These are phyloP conservation scores for Corymbia citriodora DNA, from an alignment of 441 rosid genomes.

Conservation along the genomic window DNA sequence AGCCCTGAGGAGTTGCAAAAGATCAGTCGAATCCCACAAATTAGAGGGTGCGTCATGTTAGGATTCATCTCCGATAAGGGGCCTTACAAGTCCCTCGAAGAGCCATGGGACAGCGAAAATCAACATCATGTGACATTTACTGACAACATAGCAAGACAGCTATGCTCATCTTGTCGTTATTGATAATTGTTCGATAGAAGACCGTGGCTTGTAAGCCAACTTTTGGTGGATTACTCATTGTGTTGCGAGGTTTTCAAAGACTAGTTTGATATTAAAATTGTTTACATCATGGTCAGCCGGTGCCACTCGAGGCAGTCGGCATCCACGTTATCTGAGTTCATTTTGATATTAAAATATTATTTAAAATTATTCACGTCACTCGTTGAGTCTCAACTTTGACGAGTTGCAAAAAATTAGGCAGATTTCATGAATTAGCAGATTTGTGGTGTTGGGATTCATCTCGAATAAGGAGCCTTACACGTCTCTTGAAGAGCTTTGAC, in stretches of 20 bases:
- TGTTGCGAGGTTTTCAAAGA: background rate
- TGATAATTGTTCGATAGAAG: background rate
- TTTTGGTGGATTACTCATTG: background rate
- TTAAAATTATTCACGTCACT: accelerated
- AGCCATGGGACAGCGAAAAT: conserved; percentile 50
- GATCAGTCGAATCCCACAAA: conserved; percentile 33
- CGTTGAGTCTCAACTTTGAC: no score
- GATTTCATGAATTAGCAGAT: no score
- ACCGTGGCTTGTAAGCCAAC: background rate
- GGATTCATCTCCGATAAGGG: conserved; percentile 24
- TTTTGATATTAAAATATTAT: no score
- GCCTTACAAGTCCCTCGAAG: conserved; percentile 26
- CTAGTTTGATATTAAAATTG: background rate
- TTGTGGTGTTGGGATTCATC: no score
- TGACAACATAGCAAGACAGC: background rate
- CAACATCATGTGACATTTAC: background rate
- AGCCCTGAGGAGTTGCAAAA: conserved; percentile 17
- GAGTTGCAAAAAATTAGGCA: no score
- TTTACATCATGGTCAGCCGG: no score
- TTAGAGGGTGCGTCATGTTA: conserved; percentile 7
- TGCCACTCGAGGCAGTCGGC: no score
- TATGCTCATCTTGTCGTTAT: background rate
- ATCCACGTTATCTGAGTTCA: no score
- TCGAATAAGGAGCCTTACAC: no score
- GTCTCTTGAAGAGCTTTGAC: no score